These are phyloP conservation scores for Daldinia caldariorum DNA, from an alignment of 495 filamentous ascomycete genomes.

Conservation along the genomic window DNA sequence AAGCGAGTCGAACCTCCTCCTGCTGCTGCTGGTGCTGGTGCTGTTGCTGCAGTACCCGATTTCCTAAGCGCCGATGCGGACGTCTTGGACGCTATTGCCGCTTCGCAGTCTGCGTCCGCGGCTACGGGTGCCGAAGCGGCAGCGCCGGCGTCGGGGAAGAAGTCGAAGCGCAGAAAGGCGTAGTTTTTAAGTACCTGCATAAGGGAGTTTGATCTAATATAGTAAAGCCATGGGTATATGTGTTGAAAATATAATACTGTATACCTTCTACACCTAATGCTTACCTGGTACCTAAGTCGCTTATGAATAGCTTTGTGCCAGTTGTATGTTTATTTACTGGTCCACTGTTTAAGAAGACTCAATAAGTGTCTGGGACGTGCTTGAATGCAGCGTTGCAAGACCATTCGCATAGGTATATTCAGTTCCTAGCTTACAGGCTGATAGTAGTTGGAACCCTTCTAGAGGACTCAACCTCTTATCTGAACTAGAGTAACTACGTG, in stretches of 20 bases:
- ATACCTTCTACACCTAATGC: slow-evolving; percentile 2
- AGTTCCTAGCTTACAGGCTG: neutral
- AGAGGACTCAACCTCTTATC: neutral
- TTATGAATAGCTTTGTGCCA: neutral
- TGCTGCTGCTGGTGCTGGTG: neutral
- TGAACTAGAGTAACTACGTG: neutral
- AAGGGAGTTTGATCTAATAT: neutral
- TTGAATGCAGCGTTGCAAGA: neutral
- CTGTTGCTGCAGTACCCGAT: slow-evolving; percentile 21
- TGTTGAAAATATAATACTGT: slow-evolving; percentile 13
- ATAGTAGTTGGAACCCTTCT: neutral
- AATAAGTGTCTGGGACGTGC: neutral
- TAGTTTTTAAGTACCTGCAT: slow-evolving; percentile 21
- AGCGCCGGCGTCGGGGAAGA: slow-evolving; percentile 42
- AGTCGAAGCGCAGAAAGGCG: slow-evolving; percentile 59
- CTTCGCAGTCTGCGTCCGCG: slow-evolving; percentile 44
- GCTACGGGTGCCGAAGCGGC: slow-evolving; percentile 21
- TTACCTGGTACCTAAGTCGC: no score
- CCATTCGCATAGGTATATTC: neutral
- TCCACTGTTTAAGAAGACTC: neutral
- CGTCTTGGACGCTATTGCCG: slow-evolving; percentile 54
- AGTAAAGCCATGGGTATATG: slow-evolving; percentile 17
- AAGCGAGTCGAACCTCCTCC: slow-evolving; percentile 54
- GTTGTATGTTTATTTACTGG: neutral
- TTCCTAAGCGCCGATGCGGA: slow-evolving; percentile 50